Evolutionary conservation across 1,139 yeast genomes (phyloP), one percentile per base, ranked within the genome.

Genomic region (Suhomyces bribrorum): DNA sequence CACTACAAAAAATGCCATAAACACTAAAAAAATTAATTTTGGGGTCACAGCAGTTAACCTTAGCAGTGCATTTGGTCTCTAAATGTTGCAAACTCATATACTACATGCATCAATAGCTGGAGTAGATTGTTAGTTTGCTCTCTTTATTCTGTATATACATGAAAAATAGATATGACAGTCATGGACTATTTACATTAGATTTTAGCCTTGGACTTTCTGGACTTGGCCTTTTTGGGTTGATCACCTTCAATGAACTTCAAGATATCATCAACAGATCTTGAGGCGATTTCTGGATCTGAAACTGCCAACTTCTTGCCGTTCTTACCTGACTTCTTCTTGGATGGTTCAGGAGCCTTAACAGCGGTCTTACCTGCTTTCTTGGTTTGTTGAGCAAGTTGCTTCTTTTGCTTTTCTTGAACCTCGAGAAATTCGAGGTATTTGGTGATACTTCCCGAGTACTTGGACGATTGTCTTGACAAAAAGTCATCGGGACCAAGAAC

Each of bases 191-290:
- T 40, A 37, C 43, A 41, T 44, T 48, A 48, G 49, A 48, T 48
- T 38, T 48, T 46, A 26, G 49, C 37, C 38, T 44, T 45, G 45
- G 48, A 47, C 43, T 51, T 50, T n/a, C n/a, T n/a, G n/a, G n/a
- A n/a, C 34, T 48, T 45, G 15, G 44, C 17, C 34, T 45, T 48
- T 32, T 60, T 53, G 29, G 54, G 51, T 34, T 51, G 52, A 13
- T 54, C 56, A 33, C 85, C 86, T 57, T 81, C 84, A 52, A 84
- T 81, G 52, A 77, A 84, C 36, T 72, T 71, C 63, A 83, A 67
- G 46, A 84, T 77, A 43, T 83, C 90, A 37, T 83, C 90, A 41
- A 83, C 75, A 14, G 86, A 79, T 58, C 79, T 71, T 36, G 66
- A 62, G 11, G 83, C 82, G 47, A 83, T 71, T 28, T 71, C 75